Conservation (phyloP, 2,329 filamentous ascomycete species). For the Fusarium oligoseptatum region DNA sequence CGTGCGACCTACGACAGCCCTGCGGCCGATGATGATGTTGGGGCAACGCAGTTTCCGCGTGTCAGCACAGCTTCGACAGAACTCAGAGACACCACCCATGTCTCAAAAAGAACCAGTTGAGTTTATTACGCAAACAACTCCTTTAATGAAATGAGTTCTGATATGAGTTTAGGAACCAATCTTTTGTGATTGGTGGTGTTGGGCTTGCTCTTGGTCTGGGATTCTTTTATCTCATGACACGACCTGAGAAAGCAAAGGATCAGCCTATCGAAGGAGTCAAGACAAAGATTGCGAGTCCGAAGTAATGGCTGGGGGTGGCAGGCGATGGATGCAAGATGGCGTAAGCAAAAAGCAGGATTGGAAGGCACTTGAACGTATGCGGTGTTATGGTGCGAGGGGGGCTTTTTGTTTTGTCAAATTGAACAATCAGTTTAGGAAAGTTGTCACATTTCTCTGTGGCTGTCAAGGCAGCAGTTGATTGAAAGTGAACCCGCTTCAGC, state of each 20-base stretch:
- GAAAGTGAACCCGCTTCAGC: neutral
- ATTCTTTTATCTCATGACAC: conserved; percentile 32
- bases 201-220: conserved; percentile 31
- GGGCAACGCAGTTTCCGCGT: conserved; percentile 21
- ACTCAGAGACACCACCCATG: neutral
- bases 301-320: neutral
- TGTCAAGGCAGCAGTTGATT: neutral
- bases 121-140: neutral
- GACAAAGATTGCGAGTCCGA: neutral
- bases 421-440: neutral
- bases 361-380: neutral
- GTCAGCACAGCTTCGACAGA: conserved; percentile 7
- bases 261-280: conserved; percentile 9
- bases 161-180: conserved; percentile 14
- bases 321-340: conserved; percentile 15
- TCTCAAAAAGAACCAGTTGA: conserved; percentile 14
- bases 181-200: conserved; percentile 18
- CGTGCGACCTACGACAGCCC: conserved; percentile 22
- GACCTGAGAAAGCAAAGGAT: conserved; percentile 27
- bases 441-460: neutral
- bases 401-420: neutral
- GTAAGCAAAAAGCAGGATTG: conserved; percentile 24
- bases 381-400: neutral
- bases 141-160: neutral
- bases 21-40: conserved; percentile 12